phyloP scores from a whole-genome alignment of 768 basidiomycete species.

The Macrolepiota albuminosa region DNA sequence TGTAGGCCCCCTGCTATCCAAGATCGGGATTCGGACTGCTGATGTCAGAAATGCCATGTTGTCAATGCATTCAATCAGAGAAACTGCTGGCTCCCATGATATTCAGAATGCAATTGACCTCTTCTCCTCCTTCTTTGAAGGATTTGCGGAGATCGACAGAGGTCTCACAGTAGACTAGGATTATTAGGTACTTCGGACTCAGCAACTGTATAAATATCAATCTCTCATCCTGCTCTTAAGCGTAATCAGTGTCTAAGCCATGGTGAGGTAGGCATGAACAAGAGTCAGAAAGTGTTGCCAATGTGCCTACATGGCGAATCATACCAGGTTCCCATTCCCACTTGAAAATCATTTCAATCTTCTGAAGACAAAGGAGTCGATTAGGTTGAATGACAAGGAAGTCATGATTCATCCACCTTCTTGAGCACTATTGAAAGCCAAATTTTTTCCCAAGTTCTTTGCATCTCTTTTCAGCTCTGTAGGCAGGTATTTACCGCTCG shows the following conservation, averaged over 20 bases:
- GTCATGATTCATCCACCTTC: slow-evolving; percentile 44
- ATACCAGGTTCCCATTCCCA: neutral
- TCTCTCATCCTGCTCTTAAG: neutral
- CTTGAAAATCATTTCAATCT: slow-evolving; percentile 28
- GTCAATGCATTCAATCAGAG: slow-evolving; percentile 93
- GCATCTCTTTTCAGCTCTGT: slow-evolving; percentile 86
- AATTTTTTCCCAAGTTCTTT: slow-evolving; percentile 65
- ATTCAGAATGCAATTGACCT: slow-evolving; percentile 75
- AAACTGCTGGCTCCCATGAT: slow-evolving; percentile 80
- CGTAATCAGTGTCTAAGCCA: too few relatives aligned
- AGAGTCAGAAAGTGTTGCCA: neutral
- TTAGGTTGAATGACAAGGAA: neutral
- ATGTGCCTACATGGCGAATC: neutral
- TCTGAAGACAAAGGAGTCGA: slow-evolving; percentile 38
- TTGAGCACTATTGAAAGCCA: slow-evolving; percentile 89
- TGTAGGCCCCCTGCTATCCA: slow-evolving; percentile 86
- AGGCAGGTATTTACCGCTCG: slow-evolving; percentile 80
- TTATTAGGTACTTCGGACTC: neutral
- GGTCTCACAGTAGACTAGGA: slow-evolving; percentile 47
- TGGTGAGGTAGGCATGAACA: neutral
- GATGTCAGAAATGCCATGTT: slow-evolving; percentile 92
- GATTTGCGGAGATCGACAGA: slow-evolving; percentile 65
- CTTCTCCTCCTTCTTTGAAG: slow-evolving; percentile 80
- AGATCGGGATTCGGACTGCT: slow-evolving; percentile 83
- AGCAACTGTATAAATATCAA: neutral